A percentile compares a stretch with the other conserved stretches of the same genome.
phyloP scores from a whole-genome alignment of 1,139 yeast species.

The Kodamaea arcana region DNA sequence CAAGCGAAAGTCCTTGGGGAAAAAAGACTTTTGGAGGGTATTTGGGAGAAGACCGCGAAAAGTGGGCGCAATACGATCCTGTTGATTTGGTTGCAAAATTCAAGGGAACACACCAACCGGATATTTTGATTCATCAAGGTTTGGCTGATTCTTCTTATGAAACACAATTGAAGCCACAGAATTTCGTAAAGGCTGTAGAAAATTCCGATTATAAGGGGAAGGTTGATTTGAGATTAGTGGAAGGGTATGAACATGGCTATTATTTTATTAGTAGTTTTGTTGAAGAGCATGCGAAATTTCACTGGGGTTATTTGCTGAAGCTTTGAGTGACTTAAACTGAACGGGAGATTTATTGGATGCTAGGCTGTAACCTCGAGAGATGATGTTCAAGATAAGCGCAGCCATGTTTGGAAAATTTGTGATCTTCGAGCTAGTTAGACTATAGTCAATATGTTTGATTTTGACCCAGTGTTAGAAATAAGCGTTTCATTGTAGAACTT shows the following conservation, averaged over 20 bases:
- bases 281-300: conserved; percentile 81
- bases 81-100: conserved; percentile 57
- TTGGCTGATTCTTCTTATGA: conserved; percentile 67
- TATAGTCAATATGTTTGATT: too few species aligned
- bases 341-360: too few species aligned
- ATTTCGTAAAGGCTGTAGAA: conserved; percentile 60
- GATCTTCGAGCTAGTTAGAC: too few species aligned
- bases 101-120: conserved; percentile 43
- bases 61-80: conserved; percentile 81
- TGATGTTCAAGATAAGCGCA: too few species aligned
- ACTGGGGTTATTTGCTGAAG: conserved; percentile 66
- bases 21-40: conserved; percentile 76
- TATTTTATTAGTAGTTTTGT: conserved; percentile 80
- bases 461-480: too few species aligned
- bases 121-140: conserved; percentile 83
- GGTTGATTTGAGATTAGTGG: conserved; percentile 60
- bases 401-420: too few species aligned
- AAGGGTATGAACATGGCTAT: conserved; percentile 90
- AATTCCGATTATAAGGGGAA: conserved; percentile 57
- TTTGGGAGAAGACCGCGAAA: conserved; percentile 55
- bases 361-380: too few species aligned
- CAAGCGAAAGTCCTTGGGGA: conserved; percentile 76
- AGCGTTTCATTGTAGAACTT: too few species aligned
- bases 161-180: conserved; percentile 77
- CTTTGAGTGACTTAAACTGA: neutral